Percentiles rank a stretch among this genome's conserved stretches.
These are phyloP conservation scores for Termitomyces sp. DNA, from an alignment of 768 basidiomycete species.

Conservation along the genomic window DNA sequence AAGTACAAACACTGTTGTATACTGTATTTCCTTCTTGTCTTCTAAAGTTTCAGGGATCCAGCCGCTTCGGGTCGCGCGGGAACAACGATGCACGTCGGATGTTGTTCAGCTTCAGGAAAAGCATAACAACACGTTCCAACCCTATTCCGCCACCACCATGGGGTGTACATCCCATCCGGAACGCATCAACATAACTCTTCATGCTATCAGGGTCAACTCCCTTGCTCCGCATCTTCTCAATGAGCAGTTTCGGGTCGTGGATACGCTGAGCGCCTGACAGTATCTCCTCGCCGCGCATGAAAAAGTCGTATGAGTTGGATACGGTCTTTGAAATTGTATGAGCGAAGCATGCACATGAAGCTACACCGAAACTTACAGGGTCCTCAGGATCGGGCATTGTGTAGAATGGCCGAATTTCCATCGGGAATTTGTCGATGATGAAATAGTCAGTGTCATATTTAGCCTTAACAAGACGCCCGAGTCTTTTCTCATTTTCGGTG, in stretches of 20 bases:
- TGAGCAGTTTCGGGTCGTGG: constrained; percentile 81
- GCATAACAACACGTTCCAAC: constrained; percentile 92
- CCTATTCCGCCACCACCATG: constrained; percentile 98
- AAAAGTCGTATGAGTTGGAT: constrained; percentile 99
- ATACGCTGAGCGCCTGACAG: constrained; percentile 97
- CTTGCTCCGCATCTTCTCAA: constrained; percentile 78
- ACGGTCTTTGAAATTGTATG: constrained; percentile 47
- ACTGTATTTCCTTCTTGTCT: not conserved
- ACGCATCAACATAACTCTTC: constrained; percentile 90
- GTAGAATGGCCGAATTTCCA: constrained; percentile 94
- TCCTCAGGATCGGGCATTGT: constrained; percentile 97
- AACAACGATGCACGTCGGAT: constrained; percentile 90
- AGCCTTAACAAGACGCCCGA: constrained; percentile 83
- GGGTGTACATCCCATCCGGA: constrained; percentile 91
- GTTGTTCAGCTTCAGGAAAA: constrained; percentile 96
- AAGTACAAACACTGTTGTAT: not conserved
- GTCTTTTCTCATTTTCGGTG: constrained; percentile 92
- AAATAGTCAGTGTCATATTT: constrained; percentile 99
- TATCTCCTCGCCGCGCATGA: constrained; percentile 99
- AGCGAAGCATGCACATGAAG: not conserved
- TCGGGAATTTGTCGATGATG: constrained; percentile 98
- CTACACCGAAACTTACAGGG: constrained; percentile 46
- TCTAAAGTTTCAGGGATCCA: constrained; percentile 80
- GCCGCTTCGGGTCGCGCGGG: constrained; percentile 94
- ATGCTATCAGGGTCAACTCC: constrained; percentile 90